A percentile compares a stretch with the other conserved stretches of the same genome.
phyloP scores from a whole-genome alignment of 2,329 filamentous ascomycete genomes.

The Orbilia javanica region DNA sequence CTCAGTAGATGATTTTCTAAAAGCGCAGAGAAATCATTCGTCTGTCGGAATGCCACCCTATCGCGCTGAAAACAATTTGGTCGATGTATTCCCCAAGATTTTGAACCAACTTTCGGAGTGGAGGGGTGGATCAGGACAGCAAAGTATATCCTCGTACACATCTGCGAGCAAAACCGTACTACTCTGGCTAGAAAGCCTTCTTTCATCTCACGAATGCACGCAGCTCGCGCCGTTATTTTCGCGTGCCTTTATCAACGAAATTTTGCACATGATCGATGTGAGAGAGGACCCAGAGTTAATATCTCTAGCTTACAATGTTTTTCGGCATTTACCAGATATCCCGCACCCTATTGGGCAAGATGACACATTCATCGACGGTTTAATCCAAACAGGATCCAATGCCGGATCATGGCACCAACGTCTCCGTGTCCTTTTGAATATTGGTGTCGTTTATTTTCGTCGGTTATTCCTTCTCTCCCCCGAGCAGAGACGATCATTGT shows the following conservation, averaged over 20 bases:
- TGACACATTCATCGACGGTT: conserved; percentile 81
- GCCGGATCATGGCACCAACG: conserved; percentile 95
- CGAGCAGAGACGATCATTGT: conserved; percentile 81
- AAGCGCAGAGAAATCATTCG: conserved; percentile 81
- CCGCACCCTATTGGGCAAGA: conserved; percentile 90
- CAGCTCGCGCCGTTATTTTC: conserved; percentile 93
- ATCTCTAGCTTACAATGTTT: conserved; percentile 93
- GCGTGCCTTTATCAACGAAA: conserved; percentile 86
- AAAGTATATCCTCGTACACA: conserved; percentile 93
- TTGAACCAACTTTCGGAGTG: conserved; percentile 86
- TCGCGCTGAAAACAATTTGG: conserved; percentile 79
- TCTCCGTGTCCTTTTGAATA: conserved; percentile 93
- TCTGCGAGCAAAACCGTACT: conserved; percentile 96
- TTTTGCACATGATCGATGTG: conserved; percentile 99
- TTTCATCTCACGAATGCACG: conserved; percentile 92
- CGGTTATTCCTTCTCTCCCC: conserved; percentile 87
- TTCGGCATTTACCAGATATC: conserved; percentile 94
- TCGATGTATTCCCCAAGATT: conserved; percentile 77
- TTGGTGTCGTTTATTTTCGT: conserved; percentile 98
- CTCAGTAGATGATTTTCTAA: conserved; percentile 79
- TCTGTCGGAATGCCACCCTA: conserved; percentile 89
- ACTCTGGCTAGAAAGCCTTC: conserved; percentile 90
- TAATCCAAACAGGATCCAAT: conserved; percentile 87
- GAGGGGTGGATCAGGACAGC: conserved; percentile 85
- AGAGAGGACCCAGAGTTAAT: conserved; percentile 98